Conservation (phyloP, 192 early-diverging fungal genomes). For the Coemansia sp. region DNA sequence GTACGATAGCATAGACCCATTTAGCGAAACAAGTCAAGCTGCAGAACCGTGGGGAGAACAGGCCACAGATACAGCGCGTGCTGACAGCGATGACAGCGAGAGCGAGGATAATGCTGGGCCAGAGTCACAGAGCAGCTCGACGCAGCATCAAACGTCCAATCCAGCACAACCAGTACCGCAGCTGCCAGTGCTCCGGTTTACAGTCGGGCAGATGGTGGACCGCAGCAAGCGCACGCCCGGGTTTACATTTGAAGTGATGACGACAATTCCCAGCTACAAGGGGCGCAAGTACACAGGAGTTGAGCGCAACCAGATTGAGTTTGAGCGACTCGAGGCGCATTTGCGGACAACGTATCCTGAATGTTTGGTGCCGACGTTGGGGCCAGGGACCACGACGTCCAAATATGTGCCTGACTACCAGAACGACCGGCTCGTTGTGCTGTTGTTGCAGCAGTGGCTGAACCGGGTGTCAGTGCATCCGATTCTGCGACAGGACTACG, state of each 20-base stretch:
- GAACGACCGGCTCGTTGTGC: slow-evolving; percentile 52
- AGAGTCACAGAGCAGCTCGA: not conserved
- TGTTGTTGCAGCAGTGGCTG: slow-evolving; percentile 54
- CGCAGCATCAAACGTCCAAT: not conserved
- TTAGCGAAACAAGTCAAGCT: slow-evolving; percentile 17
- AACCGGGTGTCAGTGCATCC: slow-evolving; percentile 45
- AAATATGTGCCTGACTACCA: slow-evolving; percentile 54
- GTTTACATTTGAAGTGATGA: slow-evolving; percentile 39
- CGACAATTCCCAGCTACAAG: slow-evolving; percentile 49
- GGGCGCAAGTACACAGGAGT: slow-evolving; percentile 49
- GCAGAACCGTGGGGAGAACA: slow-evolving; percentile 11
- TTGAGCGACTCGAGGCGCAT: slow-evolving; percentile 52
- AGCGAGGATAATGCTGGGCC: slow-evolving; percentile 2
- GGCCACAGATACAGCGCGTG: not conserved
- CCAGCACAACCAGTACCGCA: not conserved
- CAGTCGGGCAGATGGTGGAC: slow-evolving; percentile 47
- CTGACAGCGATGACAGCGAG: slow-evolving; percentile 1
- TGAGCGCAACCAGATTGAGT: slow-evolving; percentile 51
- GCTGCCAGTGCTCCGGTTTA: slow-evolving; percentile 33
- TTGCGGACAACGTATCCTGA: slow-evolving; percentile 55
- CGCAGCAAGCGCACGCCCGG: slow-evolving; percentile 42
- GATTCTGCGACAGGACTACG: slow-evolving; percentile 55
- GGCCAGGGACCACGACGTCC: slow-evolving; percentile 38
- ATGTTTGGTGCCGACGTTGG: slow-evolving; percentile 53
- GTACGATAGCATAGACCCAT: slow-evolving; percentile 30